Percentiles rank a stretch among this genome's conserved stretches.
Evolutionary conservation across 108 stramenopile genomes (phyloP).

Genomic region (Aurantiochytrium sp.): DNA sequence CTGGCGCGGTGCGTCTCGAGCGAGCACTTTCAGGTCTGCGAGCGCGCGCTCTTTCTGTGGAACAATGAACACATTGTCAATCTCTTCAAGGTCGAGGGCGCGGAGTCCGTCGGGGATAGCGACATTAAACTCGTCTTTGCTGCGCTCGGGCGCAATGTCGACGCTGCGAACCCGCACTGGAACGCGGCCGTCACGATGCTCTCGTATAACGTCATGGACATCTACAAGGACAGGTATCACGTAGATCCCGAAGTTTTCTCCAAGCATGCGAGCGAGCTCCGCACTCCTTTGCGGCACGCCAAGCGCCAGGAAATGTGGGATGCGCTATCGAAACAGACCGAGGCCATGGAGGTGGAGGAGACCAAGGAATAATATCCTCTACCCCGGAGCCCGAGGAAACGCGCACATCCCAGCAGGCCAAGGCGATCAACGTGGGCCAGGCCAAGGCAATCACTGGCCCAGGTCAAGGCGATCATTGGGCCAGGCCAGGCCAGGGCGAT

Average conservation of each 20-base stretch:
- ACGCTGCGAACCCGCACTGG: conserved; percentile 81
- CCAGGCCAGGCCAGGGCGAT: too few relatives aligned
- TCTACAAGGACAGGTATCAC: conserved; percentile 58
- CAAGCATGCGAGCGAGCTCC: background rate
- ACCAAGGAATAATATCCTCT: background rate
- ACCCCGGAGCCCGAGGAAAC: background rate
- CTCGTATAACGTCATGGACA: conserved; percentile 90
- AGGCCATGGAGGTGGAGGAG: background rate
- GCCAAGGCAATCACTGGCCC: too few relatives aligned
- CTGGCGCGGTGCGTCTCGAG: conserved; percentile 83
- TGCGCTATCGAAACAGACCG: background rate
- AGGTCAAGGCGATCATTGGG: too few relatives aligned
- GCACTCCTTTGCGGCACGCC: background rate
- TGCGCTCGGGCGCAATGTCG: conserved; percentile 79
- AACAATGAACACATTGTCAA: conserved; percentile 92
- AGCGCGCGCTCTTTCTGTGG: conserved; percentile 94
- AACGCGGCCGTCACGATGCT: conserved; percentile 95
- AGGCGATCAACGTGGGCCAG: too few relatives aligned
- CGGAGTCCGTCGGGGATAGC: conserved; percentile 71
- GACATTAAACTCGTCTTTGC: conserved; percentile 94
- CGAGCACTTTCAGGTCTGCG: conserved; percentile 88
- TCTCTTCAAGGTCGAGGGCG: conserved; percentile 63
- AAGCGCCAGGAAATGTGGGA: background rate
- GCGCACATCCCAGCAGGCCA: too few relatives aligned
- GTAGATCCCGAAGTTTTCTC: background rate